These are phyloP conservation scores for Metschnikowia lochheadii DNA, from an alignment of 805 yeast genomes.

Conservation along the genomic window DNA sequence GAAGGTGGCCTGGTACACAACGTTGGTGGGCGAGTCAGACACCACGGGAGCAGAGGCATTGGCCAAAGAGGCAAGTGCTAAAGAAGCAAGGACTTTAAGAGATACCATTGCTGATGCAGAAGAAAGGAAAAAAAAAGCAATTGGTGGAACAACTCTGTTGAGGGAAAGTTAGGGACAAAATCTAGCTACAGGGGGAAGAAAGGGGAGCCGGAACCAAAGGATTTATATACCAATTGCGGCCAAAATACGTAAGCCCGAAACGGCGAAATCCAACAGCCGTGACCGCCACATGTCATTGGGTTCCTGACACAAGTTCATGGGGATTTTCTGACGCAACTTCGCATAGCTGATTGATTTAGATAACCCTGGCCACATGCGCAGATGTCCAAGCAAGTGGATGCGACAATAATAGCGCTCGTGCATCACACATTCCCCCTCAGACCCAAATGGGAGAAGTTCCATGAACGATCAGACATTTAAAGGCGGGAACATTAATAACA, in stretches of 20 bases:
- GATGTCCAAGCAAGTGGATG: background rate
- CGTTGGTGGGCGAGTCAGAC: constrained; percentile 28
- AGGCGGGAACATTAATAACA: too few relatives aligned
- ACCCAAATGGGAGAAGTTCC: background rate
- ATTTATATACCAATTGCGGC: background rate
- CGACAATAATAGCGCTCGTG: background rate
- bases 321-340: background rate
- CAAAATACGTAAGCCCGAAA: background rate
- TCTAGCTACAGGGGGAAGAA: background rate
- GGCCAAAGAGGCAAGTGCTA: constrained; percentile 12
- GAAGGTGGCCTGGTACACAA: constrained; percentile 25
- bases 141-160: background rate
- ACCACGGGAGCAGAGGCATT: constrained; percentile 25
- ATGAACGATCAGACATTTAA: too few relatives aligned
- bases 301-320: background rate
- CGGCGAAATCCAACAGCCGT: background rate
- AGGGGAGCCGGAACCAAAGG: too few relatives aligned
- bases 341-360: background rate
- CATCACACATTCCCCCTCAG: background rate
- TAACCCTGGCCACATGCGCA: background rate
- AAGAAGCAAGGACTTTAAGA: constrained; percentile 2
- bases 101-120: constrained; percentile 5
- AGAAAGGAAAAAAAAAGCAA: too few relatives aligned
- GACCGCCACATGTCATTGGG: background rate
- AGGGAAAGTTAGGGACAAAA: background rate